Percentiles rank a stretch among this genome's conserved stretches.
Conservation (phyloP, 2,329 filamentous ascomycete genomes). For the Pseudocercospora macadamiae region DNA sequence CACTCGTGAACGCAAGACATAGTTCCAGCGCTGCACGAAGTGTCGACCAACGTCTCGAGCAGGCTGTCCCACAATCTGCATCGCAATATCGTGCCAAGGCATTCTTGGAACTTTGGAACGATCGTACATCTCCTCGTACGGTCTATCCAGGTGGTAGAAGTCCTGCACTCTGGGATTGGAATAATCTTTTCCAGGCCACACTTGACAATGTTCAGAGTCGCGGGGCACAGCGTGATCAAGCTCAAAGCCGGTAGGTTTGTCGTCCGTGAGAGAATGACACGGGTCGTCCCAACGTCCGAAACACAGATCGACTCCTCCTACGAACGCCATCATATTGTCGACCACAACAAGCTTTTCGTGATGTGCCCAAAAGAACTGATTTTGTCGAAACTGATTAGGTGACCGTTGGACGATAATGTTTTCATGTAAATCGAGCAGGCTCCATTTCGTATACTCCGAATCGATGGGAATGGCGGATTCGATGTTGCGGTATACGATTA, state of each 20-base stretch:
- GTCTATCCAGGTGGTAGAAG: slow-evolving; percentile 89
- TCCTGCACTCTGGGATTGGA: slow-evolving; percentile 95
- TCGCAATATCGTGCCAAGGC: slow-evolving; percentile 98
- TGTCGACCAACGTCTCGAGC: slow-evolving; percentile 91
- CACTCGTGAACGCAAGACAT: slow-evolving; percentile 87
- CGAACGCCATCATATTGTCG: slow-evolving; percentile 93
- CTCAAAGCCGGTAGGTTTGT: slow-evolving; percentile 95
- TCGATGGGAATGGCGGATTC: slow-evolving; percentile 97
- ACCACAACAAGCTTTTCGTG: slow-evolving; percentile 98
- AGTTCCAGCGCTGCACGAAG: slow-evolving; percentile 98
- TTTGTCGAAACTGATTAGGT: slow-evolving; percentile 97
- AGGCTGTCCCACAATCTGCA: slow-evolving; percentile 97
- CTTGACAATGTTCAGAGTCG: slow-evolving; percentile 90
- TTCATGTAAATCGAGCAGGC: slow-evolving; percentile 88
- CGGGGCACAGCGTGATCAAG: slow-evolving; percentile 70
- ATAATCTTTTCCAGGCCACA: slow-evolving; percentile 98
- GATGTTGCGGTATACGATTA: slow-evolving; percentile 97
- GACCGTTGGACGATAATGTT: slow-evolving; percentile 97
- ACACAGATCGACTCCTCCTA: slow-evolving; percentile 93
- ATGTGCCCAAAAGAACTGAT: slow-evolving; percentile 99
- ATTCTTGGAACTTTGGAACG: slow-evolving; percentile 84
- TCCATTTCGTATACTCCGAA: slow-evolving; percentile 97
- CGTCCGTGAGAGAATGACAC: slow-evolving; percentile 86
- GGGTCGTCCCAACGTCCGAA: slow-evolving; percentile 98
- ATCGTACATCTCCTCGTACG: slow-evolving; percentile 99